Percentiles rank a stretch among this genome's conserved stretches.
These are phyloP conservation scores for Cytidiella melzeri DNA, from an alignment of 768 basidiomycete genomes.

Conservation along the genomic window DNA sequence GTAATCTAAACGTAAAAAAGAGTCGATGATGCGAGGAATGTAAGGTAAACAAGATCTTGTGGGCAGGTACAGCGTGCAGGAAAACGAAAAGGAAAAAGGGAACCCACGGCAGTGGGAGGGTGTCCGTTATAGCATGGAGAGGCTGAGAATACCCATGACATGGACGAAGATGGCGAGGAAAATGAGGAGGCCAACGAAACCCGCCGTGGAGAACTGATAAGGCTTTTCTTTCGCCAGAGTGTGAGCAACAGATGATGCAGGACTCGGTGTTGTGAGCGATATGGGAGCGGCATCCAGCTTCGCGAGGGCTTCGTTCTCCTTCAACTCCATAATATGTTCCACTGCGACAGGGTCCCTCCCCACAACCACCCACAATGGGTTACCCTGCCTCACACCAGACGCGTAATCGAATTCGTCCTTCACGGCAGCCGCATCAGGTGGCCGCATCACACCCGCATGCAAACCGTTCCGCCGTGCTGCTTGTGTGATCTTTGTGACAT, in stretches of 20 bases:
- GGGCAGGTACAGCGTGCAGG: too few species aligned
- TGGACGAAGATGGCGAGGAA: not conserved
- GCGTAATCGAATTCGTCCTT: not conserved
- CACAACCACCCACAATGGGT: constrained; percentile 30
- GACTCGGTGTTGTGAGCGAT: constrained; percentile 9
- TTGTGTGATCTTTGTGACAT: constrained; percentile 21
- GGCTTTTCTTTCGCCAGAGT: not conserved
- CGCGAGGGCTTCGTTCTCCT: constrained; percentile 18
- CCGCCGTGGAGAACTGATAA: not conserved
- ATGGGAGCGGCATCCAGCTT: constrained; percentile 9
- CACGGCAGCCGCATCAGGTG: not conserved
- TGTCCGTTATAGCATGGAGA: constrained; percentile 1
- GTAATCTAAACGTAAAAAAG: too few species aligned
- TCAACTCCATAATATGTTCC: constrained; percentile 20
- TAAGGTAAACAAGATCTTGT: too few species aligned
- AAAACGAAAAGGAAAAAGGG: too few species aligned
- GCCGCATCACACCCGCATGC: constrained; percentile 22
- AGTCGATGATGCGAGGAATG: too few species aligned
- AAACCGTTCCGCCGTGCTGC: constrained; percentile 25
- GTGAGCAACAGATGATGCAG: constrained; percentile 6
- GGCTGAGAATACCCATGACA: not conserved
- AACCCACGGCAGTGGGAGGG: too few species aligned
- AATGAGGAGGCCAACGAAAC: not conserved
- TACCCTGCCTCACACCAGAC: constrained; percentile 10
- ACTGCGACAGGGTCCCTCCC: constrained; percentile 26